Evolutionary conservation across 371 early-diverging fungal species (phyloP).

Genomic region (Mucor racemosus): DNA sequence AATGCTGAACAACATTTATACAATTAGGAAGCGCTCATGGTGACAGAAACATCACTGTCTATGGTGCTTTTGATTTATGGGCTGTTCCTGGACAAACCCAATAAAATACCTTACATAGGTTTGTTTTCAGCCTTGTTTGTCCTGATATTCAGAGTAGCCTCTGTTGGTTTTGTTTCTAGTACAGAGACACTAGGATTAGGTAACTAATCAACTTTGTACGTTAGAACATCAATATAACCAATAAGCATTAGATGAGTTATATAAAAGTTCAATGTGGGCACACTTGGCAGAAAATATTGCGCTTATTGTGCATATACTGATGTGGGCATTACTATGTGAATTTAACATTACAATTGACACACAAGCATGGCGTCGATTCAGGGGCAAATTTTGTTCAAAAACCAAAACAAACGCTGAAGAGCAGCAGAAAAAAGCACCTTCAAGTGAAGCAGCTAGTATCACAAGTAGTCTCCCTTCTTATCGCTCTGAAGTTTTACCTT

Average conservation of each 20-base stretch:
- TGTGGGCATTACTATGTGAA: background rate
- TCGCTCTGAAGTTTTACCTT: background rate
- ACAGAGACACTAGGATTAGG: background rate
- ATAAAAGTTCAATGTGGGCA: background rate
- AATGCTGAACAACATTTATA: too few species aligned
- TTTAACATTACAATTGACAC: background rate
- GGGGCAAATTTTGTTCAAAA: background rate
- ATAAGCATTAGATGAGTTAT: background rate
- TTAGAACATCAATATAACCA: background rate
- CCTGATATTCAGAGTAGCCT: background rate
- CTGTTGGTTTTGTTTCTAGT: background rate
- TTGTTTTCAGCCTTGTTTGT: background rate
- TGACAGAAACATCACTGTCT: background rate
- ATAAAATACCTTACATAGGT: background rate
- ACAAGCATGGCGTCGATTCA: background rate
- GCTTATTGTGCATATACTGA: background rate
- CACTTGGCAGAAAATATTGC: background rate
- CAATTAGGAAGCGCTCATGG: background rate
- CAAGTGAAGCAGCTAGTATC: background rate
- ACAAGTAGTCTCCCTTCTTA: background rate
- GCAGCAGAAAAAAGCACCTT: background rate
- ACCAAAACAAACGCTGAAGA: background rate
- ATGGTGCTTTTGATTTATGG: background rate
- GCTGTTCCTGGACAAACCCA: background rate
- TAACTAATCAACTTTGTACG: background rate